phyloP scores from a whole-genome alignment of 345 rosid species.

The Physaria fendleri region DNA sequence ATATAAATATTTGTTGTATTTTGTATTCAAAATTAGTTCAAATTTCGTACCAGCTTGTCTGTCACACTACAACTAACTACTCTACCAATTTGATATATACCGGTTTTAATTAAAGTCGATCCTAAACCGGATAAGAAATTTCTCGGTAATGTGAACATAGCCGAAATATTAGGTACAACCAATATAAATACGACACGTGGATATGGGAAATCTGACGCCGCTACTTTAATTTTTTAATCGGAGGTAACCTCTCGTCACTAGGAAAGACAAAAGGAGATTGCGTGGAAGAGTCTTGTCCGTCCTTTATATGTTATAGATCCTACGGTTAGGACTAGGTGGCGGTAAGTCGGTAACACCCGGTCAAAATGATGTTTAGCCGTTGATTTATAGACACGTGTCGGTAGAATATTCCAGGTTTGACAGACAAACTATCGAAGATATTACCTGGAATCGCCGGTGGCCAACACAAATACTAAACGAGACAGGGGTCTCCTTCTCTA shows the following conservation, averaged over 20 bases:
- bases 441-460: constrained; percentile 76
- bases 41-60: constrained; percentile 2
- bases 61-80: constrained; percentile 4
- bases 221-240: neutral
- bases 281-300: neutral
- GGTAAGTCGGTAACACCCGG: constrained; percentile 28
- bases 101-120: neutral
- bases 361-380: constrained; percentile 27
- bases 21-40: constrained; percentile 13
- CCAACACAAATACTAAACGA: constrained; percentile 49
- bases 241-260: constrained; percentile 8
- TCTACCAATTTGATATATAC: neutral
- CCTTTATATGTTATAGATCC: constrained; percentile 26
- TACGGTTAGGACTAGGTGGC: constrained; percentile 49
- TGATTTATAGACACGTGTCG: constrained; percentile 38
- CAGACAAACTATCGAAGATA: constrained; percentile 39
- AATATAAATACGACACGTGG: neutral
- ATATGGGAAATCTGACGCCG: constrained; percentile 17
- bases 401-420: constrained; percentile 15
- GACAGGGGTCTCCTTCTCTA: constrained; percentile 18
- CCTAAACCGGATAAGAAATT: neutral
- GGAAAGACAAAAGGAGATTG: constrained; percentile 5
- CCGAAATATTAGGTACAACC: neutral
- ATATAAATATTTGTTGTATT: constrained; percentile 18
- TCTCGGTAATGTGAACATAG: neutral